Base-by-base conservation (phyloP, 2,329 filamentous ascomycete species). In the Hymenoscyphus fraxineus region DNA sequence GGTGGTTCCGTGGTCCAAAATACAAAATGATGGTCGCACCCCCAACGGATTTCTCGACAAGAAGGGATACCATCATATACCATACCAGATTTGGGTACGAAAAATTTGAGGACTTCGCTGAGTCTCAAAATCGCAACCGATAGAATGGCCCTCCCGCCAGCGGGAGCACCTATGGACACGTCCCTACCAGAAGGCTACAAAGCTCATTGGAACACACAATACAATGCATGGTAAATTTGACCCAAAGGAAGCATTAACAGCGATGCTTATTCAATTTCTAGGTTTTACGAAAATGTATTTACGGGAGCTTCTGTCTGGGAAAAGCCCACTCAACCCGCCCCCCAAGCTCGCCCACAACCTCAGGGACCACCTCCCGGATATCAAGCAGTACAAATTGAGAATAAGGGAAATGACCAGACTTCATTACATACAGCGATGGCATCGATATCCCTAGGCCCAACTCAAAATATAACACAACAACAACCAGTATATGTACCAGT, bases 281-380 rank as follows among this genome's bases (percentile, higher is more conserved):
- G 66, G 61, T 67, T 64, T 55, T 67, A 67, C 38, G 64, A 67
- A 47, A 67, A 67, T 31, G 60, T 67, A 22, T 65, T 65, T 51
- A 67, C 63, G 6, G 59, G 65, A 40, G 61, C 44, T 31, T 62
- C 64, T 35, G 64, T 67, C 7, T 67, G 66, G 66, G 64, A 61
- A 16, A 61, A 61, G 44, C 66, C 66, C 27, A 65, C 59, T 13
- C 32, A 62, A 10, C 64, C 66, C 15, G 64, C 41, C 3, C 59
- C 40, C 19, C 35, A 40, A 61, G 60, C 57, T 22, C 15, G n/a
- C 6, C 57, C 66, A 6, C 63, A 62, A 15, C 27, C 55, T 35
- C 15, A 32, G 27, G 15, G 58, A 32, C 61, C 65, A 19, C 58
- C 65, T n/a, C 63, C 60, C 13, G 62, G 60, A 60, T 59, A 66